Evolutionary conservation across 495 filamentous ascomycete genomes (phyloP).

Genomic region (Talaromyces liani): DNA sequence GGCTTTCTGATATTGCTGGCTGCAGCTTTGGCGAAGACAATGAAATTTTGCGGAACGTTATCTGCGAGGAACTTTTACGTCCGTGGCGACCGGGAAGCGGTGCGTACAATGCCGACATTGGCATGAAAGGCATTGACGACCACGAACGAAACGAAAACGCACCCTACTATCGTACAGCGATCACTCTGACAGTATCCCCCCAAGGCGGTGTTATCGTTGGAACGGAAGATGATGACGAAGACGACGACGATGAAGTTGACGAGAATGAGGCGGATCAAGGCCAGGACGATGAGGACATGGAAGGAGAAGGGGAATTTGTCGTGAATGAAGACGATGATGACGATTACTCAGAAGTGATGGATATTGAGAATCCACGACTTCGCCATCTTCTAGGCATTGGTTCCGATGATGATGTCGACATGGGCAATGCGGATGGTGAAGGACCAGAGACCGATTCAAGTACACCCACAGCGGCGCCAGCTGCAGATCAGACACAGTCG

Average conservation of each 20-base stretch:
- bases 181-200: constrained; percentile 31
- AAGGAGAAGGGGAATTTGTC: constrained; percentile 30
- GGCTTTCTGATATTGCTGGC: constrained; percentile 87
- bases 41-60: constrained; percentile 66
- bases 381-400: constrained; percentile 32
- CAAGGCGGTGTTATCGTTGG: constrained; percentile 34
- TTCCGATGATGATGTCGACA: constrained; percentile 45
- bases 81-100: constrained; percentile 80
- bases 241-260: constrained; percentile 37
- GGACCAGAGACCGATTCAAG: constrained; percentile 33
- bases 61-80: constrained; percentile 86
- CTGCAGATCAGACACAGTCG: constrained; percentile 58
- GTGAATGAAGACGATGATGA: constrained; percentile 36
- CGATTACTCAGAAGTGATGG: constrained; percentile 44
- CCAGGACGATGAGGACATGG: constrained; percentile 37
- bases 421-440: constrained; percentile 51
- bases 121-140: constrained; percentile 82
- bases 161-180: constrained; percentile 19
- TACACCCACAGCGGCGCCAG: constrained; percentile 58
- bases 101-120: constrained; percentile 77
- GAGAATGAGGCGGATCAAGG: constrained; percentile 37
- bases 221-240: constrained; percentile 41
- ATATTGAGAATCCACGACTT: constrained; percentile 34
- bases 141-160: constrained; percentile 52
- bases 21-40: constrained; percentile 78